These are phyloP conservation scores for Cercis canadensis DNA, from an alignment of 306 rosid species.

Conservation along the genomic window DNA sequence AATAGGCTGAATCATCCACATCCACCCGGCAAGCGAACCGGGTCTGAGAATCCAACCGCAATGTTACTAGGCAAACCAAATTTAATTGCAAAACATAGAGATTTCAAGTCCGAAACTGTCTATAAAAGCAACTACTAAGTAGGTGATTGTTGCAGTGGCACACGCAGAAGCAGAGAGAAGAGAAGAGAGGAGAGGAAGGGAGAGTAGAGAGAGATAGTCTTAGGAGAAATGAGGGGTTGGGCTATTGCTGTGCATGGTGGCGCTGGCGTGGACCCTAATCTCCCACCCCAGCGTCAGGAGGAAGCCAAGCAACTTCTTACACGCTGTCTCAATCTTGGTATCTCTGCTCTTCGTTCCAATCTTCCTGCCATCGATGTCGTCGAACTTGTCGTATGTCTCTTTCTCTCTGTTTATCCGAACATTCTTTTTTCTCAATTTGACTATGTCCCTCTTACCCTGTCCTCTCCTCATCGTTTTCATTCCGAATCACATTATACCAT, in stretches of 20 bases:
- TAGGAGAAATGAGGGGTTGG: constrained; percentile 67
- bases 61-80: neutral
- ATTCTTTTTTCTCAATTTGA: too few species aligned
- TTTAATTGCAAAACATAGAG: constrained; percentile 11
- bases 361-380: constrained; percentile 86
- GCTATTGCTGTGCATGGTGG: constrained; percentile 98
- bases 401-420: neutral
- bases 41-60: neutral
- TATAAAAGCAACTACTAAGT: constrained; percentile 14
- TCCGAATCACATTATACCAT: too few species aligned
- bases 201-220: neutral
- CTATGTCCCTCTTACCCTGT: too few species aligned
- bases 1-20: neutral
- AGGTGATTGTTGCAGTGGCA: neutral
- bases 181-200: neutral
- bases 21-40: neutral
- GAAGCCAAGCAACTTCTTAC: constrained; percentile 85
- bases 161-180: too few species aligned
- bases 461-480: too few species aligned
- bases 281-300: constrained; percentile 80
- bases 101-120: constrained; percentile 37
- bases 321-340: constrained; percentile 84
- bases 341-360: constrained; percentile 74
- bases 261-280: constrained; percentile 98
- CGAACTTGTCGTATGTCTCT: constrained; percentile 78